phyloP scores from a whole-genome alignment of 306 rosid genomes.

The Vachellia collinsii region DNA sequence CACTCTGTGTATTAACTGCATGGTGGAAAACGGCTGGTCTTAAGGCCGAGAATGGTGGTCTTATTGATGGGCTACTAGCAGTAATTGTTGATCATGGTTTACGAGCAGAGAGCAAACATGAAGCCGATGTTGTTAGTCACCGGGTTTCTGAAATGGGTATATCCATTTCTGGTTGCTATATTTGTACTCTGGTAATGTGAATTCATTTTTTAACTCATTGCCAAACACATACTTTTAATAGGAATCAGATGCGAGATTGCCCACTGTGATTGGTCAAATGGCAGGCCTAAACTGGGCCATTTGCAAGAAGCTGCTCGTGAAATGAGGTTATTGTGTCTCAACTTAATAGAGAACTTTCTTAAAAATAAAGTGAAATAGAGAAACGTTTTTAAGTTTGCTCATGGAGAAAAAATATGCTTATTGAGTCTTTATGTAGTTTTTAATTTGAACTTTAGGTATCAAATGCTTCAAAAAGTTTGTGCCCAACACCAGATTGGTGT shows the following conservation, averaged over 20 bases:
- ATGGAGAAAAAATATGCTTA: conserved; percentile 33
- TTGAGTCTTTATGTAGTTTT: conserved; percentile 15
- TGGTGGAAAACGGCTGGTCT: conserved; percentile 70
- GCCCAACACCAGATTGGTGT: conserved; percentile 63
- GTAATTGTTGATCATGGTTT: conserved; percentile 86
- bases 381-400: not conserved
- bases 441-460: conserved; percentile 58
- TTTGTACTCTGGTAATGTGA: conserved; percentile 28
- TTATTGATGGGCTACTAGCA: conserved; percentile 76
- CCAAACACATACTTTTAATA: conserved; percentile 40
- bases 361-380: not conserved
- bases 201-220: conserved; percentile 25
- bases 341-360: not conserved
- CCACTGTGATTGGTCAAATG: conserved; percentile 76
- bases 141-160: conserved; percentile 79
- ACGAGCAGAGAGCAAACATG: conserved; percentile 89
- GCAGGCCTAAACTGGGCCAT: conserved; percentile 86
- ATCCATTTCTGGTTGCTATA: conserved; percentile 8
- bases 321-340: conserved; percentile 59
- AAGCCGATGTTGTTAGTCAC: conserved; percentile 63
- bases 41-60: conserved; percentile 47
- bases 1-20: conserved; percentile 74
- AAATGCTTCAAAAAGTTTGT: conserved; percentile 74
- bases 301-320: conserved; percentile 97
- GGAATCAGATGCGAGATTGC: conserved; percentile 81